Conservation (phyloP, 352 stramenopile species). For the Pythium brachiatum region DNA sequence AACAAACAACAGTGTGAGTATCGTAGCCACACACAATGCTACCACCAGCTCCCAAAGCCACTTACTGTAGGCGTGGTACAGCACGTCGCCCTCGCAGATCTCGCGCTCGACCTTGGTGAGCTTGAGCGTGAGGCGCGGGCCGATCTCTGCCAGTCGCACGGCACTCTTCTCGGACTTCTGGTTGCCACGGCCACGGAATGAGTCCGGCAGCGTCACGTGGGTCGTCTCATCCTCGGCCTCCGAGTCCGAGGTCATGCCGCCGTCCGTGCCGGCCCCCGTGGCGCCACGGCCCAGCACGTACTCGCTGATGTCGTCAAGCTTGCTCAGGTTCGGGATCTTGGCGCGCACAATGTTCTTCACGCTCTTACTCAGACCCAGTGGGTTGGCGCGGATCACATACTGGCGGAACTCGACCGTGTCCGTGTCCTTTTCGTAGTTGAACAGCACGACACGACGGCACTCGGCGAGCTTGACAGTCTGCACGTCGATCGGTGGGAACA, state of each 20-base stretch:
- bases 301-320: conserved; percentile 96
- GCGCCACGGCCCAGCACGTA: conserved; percentile 87
- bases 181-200: conserved; percentile 92
- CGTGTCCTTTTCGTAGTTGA: conserved; percentile 94
- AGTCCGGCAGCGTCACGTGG: conserved; percentile 91
- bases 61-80: conserved; percentile 94
- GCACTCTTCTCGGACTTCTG: conserved; percentile 90
- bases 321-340: conserved; percentile 93
- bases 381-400: conserved; percentile 95
- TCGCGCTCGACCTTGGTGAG: conserved; percentile 97
- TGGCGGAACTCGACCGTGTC: conserved; percentile 96
- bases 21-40: not conserved
- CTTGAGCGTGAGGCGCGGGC: conserved; percentile 92
- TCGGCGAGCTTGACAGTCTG: conserved; percentile 94
- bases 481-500: conserved; percentile 99
- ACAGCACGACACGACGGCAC: conserved; percentile 96
- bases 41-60: not conserved
- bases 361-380: conserved; percentile 91
- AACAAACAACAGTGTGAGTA: not conserved
- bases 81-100: conserved; percentile 94
- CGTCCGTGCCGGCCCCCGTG: conserved; percentile 28
- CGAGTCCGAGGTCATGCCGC: conserved; percentile 89
- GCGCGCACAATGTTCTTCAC: conserved; percentile 68
- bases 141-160: conserved; percentile 96
- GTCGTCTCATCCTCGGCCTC: conserved; percentile 94